Conservation (phyloP, 768 basidiomycete genomes). For the Hebeloma cylindrosporum region DNA sequence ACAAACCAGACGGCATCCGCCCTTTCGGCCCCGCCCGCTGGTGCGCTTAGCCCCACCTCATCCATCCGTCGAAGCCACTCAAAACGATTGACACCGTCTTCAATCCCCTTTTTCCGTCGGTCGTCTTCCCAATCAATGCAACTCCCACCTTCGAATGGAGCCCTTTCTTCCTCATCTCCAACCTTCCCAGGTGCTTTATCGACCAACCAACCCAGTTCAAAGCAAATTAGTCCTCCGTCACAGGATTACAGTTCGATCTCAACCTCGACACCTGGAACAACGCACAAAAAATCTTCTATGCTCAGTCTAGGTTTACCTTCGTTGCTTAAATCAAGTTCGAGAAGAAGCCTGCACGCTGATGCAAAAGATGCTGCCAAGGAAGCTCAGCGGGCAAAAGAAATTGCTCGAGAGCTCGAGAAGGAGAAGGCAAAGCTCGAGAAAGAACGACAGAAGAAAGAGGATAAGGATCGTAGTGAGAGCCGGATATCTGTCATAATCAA, state of each 20-base stretch:
- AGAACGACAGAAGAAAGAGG: slow-evolving; percentile 67
- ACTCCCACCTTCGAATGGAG: slow-evolving; percentile 42
- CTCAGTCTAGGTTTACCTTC: slow-evolving; percentile 80
- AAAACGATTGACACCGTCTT: slow-evolving; percentile 86
- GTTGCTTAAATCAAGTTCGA: slow-evolving; percentile 82
- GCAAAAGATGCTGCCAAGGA: slow-evolving; percentile 56
- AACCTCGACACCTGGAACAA: slow-evolving; percentile 54
- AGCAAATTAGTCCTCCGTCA: slow-evolving; percentile 48
- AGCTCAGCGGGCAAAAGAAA: slow-evolving; percentile 39
- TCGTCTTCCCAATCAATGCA: slow-evolving; percentile 90
- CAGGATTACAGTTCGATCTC: slow-evolving; percentile 55
- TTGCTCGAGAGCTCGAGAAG: slow-evolving; percentile 49
- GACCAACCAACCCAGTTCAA: slow-evolving; percentile 41
- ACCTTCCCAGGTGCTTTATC: slow-evolving; percentile 24
- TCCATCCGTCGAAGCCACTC: slow-evolving; percentile 69
- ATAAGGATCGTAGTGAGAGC: slow-evolving; percentile 88
- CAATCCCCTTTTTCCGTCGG: slow-evolving; percentile 92
- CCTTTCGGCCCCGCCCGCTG: slow-evolving; percentile 51
- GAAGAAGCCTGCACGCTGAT: slow-evolving; percentile 74
- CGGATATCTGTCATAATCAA: slow-evolving; percentile 87
- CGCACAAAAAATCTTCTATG: slow-evolving; percentile 81
- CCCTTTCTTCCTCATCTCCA: slow-evolving; percentile 54
- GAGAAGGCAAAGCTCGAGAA: slow-evolving; percentile 46
- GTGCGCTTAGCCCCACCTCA: slow-evolving; percentile 70
- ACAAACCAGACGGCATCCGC: slow-evolving; percentile 60